Conservation (phyloP, 257 asterid genomes). For the Solanum gandarillasii region DNA sequence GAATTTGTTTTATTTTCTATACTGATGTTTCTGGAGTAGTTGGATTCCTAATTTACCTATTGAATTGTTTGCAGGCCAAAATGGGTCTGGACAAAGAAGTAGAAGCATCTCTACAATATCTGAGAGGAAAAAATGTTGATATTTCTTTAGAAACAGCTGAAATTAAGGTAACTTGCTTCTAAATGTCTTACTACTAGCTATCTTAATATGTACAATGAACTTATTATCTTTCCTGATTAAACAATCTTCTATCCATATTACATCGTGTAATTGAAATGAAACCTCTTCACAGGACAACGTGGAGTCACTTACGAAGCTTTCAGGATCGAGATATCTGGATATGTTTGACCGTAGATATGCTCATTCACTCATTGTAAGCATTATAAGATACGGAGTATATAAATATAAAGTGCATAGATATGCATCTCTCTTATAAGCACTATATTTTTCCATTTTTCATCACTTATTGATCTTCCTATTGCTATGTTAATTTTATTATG, state of each 20-base stretch:
- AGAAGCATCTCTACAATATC: slow-evolving; percentile 8
- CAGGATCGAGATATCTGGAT: slow-evolving; percentile 17
- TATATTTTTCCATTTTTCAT: background rate
- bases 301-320: background rate
- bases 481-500: slow-evolving; percentile 6
- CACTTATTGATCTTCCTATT: background rate
- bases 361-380: slow-evolving; percentile 22
- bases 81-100: slow-evolving; percentile 6
- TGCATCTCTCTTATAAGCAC: background rate
- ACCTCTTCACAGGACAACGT: slow-evolving; percentile 10
- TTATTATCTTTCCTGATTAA: background rate
- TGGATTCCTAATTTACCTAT: background rate
- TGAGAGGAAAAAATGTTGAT: slow-evolving; percentile 22
- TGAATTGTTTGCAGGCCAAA: slow-evolving; percentile 13
- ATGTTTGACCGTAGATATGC: slow-evolving; percentile 17
- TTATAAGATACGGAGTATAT: background rate
- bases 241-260: background rate
- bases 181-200: background rate
- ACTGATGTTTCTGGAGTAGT: background rate
- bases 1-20: background rate
- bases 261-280: background rate
- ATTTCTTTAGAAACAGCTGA: slow-evolving; percentile 21
- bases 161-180: slow-evolving; percentile 6
- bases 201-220: background rate
- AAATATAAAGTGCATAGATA: background rate